Conservation (phyloP, 176 grass and related monocot species). For the Aegilops tauschii region DNA sequence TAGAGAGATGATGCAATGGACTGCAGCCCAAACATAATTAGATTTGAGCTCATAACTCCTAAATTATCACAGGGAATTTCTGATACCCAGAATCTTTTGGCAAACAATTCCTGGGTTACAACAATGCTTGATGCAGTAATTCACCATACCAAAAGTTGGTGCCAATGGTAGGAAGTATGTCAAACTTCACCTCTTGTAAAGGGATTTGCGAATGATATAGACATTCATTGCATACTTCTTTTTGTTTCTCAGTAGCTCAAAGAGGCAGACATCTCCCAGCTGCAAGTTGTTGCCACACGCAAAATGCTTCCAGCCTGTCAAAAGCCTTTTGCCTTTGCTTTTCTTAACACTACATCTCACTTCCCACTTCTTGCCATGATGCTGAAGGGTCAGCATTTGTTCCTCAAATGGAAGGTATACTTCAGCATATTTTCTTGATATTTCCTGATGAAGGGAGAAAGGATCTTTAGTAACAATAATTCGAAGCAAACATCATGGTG, state of each 20-base stretch:
- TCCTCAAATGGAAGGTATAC: slow-evolving; percentile 12
- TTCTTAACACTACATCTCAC: not conserved
- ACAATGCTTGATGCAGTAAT: not conserved
- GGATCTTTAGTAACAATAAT: not conserved
- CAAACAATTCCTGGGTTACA: not conserved
- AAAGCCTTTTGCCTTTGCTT: not conserved
- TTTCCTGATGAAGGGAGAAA: not conserved
- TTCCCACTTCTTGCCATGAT: not conserved
- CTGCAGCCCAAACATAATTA: not conserved
- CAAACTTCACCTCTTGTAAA: not conserved
- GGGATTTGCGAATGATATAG: not conserved
- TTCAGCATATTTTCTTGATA: not conserved
- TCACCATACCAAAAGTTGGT: not conserved
- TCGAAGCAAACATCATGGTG: not conserved
- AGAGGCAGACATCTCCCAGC: slow-evolving; percentile 13
- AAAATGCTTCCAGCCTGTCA: slow-evolving; percentile 17
- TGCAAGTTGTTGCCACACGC: slow-evolving; percentile 26
- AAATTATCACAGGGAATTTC: not conserved
- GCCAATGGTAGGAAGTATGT: not conserved
- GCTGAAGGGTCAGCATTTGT: not conserved
- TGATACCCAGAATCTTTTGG: not conserved
- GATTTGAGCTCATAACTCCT: not conserved
- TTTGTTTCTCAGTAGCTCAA: not conserved
- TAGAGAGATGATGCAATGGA: too few relatives aligned
- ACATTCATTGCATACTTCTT: not conserved